These are phyloP conservation scores for Notholithocarpus densiflorus DNA, from an alignment of 306 rosid genomes.

Conservation along the genomic window DNA sequence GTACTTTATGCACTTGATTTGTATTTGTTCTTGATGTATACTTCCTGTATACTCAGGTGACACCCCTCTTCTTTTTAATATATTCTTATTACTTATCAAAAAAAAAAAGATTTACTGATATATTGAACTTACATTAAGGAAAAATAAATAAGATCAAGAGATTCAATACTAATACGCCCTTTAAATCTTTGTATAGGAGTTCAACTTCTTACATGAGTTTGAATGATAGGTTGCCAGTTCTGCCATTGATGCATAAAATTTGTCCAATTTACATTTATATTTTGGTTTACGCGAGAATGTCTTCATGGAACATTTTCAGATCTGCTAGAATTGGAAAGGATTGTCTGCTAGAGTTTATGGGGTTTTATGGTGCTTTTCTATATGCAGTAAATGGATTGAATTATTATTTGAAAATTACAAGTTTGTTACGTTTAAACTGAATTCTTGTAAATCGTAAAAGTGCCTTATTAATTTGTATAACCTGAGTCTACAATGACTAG, in stretches of 20 bases:
- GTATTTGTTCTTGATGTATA: too few relatives aligned
- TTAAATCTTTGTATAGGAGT: background rate
- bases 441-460: background rate
- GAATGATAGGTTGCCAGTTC: background rate
- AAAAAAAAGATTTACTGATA: background rate
- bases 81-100: too few relatives aligned
- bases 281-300: background rate
- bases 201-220: background rate
- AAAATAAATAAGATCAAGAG: background rate
- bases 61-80: too few relatives aligned
- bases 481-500: background rate
- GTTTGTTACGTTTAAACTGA: constrained; percentile 1
- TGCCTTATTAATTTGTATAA: background rate
- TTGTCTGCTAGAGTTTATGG: background rate
- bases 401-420: background rate
- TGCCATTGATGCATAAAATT: background rate
- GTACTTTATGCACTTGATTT: too few relatives aligned
- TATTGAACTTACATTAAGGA: background rate
- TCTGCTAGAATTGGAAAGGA: constrained; percentile 11
- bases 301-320: background rate
- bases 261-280: background rate
- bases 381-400: background rate
- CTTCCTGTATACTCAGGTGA: too few relatives aligned
- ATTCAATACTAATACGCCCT: background rate
- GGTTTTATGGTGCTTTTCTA: background rate